Base-by-base conservation (phyloP, 208 protist genomes). In the Trypanosoma brucei region DNA sequence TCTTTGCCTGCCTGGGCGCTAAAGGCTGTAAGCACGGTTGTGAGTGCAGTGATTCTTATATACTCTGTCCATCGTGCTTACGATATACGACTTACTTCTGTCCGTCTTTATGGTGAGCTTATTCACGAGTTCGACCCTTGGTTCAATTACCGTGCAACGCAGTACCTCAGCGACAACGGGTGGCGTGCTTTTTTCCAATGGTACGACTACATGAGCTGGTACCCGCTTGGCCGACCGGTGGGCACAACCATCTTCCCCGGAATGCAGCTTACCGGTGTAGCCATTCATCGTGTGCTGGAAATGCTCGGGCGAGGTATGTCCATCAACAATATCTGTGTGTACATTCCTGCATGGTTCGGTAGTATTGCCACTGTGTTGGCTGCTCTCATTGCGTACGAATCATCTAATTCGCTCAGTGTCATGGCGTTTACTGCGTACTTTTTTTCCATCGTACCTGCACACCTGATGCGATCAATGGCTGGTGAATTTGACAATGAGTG, bases 401-500 rank as follows among this genome's bases (percentile, higher is more conserved):
- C 69, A 6, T 55, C 39, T 2, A 67, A 84, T 11, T 97, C 93
- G 40, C 59, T 98, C 0, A 35, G 93, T 5, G 84, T 90, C 3
- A 86, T 88, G 3, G 85, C 83, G 1, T 70, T 98, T 11, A 79
- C 98, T 35, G 75, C 94, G 8, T 71, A 96, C 38, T 53, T 82
- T 33, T 80, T 89, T 59, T 30, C 73, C 46, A 81, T 90, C 14
- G 11, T 77, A 13, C 83, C 81, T 38, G 76, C 78, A 35, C 98
- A 99, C 76, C 95, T 98, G 55, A 98, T 97, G 60, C 89, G 98
- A 59, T 98, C 97, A 30, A 97, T 99, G 44, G 98, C 97, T 35
- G 98, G 98, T 7, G 98, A 95, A 49, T 99, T 96, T 75, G 98
- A 99, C 90, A 99, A 99, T 75, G 98, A 99, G 81, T 95, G 84